Conservation (phyloP, 1,284 basidiomycete species). For the Mycosarcoma mackinlayi region DNA sequence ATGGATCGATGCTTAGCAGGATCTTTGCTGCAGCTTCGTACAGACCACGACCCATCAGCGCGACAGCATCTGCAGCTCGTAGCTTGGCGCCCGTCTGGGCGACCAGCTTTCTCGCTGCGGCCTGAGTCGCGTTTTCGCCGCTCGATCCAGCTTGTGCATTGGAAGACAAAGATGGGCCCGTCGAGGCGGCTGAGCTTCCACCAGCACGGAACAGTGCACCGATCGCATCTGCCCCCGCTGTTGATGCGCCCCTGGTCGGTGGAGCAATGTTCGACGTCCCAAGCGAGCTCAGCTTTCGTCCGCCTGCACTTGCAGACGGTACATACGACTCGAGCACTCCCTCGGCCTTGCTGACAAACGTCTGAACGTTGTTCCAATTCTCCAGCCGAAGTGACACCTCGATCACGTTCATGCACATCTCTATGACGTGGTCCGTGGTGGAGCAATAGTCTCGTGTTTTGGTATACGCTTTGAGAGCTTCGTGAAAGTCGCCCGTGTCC, state of each 20-base stretch:
- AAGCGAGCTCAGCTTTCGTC: conserved; percentile 63
- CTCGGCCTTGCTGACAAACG: conserved; percentile 90
- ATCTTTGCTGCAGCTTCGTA: conserved; percentile 80
- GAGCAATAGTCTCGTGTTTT: conserved; percentile 88
- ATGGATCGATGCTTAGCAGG: conserved; percentile 76
- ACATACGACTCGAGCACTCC: conserved; percentile 79
- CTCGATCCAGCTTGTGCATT: conserved; percentile 17
- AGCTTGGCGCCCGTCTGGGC: conserved; percentile 76
- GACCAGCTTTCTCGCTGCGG: conserved; percentile 35
- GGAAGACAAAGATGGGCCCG: conserved; percentile 2
- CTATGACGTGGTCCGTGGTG: conserved; percentile 83
- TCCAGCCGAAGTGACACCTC: conserved; percentile 81
- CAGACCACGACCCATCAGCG: conserved; percentile 76
- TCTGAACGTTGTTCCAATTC: conserved; percentile 82
- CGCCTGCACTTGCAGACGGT: conserved; percentile 67
- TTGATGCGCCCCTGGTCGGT: conserved; percentile 41
- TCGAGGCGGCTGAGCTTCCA: conserved; percentile 35
- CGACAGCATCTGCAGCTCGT: conserved; percentile 79
- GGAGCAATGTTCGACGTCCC: conserved; percentile 35
- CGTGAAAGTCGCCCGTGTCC: conserved; percentile 76
- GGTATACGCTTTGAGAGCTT: conserved; percentile 80
- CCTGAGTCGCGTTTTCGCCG: conserved; percentile 25
- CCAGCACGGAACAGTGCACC: conserved; percentile 65
- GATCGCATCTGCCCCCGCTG: conserved; percentile 60
- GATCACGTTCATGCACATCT: conserved; percentile 72